These are phyloP conservation scores for Rhodotorula sp. DNA, from an alignment of 1,284 basidiomycete species.

Conservation along the genomic window DNA sequence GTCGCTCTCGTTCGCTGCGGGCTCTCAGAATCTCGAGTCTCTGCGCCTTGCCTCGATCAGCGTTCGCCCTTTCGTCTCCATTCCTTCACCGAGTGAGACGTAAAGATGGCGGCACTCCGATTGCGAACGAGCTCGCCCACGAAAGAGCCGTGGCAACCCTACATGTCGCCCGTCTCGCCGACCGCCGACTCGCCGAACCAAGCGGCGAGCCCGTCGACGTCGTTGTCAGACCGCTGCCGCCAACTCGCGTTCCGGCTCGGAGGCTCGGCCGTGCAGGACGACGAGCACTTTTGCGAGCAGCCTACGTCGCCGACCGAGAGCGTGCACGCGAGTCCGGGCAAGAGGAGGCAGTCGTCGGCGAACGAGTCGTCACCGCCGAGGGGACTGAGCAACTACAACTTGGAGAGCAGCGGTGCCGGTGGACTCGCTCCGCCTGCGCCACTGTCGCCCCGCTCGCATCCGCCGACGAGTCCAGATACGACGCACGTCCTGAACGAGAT, in stretches of 20 bases:
- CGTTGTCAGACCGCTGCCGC: constrained; percentile 22
- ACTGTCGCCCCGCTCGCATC: constrained; percentile 13
- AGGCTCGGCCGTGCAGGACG: constrained; percentile 17
- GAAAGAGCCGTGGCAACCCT: constrained; percentile 4
- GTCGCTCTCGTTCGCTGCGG: background rate
- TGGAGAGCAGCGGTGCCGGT: too few species aligned
- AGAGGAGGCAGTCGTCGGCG: background rate
- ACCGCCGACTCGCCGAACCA: background rate
- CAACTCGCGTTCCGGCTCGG: constrained; percentile 21
- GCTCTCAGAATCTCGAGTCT: background rate
- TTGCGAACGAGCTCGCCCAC: background rate
- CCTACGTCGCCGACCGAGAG: background rate
- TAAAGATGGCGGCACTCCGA: constrained; percentile 1
- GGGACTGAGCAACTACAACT: too few species aligned
- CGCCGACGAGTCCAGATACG: constrained; percentile 1
- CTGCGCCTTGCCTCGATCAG: background rate
- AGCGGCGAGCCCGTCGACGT: background rate
- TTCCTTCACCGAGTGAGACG: background rate
- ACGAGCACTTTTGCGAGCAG: constrained; percentile 3
- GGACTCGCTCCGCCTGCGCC: constrained; percentile 1
- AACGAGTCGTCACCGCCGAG: background rate
- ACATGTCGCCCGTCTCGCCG: constrained; percentile 4
- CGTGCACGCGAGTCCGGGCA: background rate
- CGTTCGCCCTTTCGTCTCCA: background rate
- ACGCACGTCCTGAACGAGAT: constrained; percentile 12